A percentile compares a stretch with the other conserved stretches of the same genome.
phyloP scores from a whole-genome alignment of 345 rosid genomes.

The Raphanus raphanistrum region DNA sequence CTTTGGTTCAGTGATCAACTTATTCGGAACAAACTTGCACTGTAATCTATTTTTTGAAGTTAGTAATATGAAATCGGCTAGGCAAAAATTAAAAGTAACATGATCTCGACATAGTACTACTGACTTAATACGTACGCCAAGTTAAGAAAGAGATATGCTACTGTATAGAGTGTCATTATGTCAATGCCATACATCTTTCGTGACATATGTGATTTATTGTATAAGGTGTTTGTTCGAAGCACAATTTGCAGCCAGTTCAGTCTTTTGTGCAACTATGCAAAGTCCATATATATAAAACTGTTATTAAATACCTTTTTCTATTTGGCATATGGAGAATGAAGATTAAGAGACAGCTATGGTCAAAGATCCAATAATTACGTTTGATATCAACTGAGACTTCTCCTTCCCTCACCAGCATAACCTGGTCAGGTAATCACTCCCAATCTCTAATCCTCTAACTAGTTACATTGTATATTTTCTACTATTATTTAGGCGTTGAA shows the following conservation, averaged over 20 bases:
- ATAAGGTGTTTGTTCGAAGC: neutral
- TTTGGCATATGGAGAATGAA: neutral
- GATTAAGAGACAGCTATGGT: neutral
- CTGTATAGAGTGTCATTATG: neutral
- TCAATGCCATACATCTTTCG: neutral
- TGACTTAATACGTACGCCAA: neutral
- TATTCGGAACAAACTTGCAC: neutral
- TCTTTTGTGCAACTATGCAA: neutral
- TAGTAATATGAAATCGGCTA: neutral
- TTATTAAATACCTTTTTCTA: neutral
- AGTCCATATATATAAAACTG: neutral
- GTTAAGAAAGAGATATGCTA: neutral
- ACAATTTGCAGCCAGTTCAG: neutral
- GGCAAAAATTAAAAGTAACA: neutral
- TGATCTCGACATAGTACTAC: neutral
- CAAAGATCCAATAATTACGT: neutral
- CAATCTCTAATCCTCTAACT: neutral
- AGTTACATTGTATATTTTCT: neutral
- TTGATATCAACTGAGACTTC: neutral
- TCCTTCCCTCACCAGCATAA: neutral
- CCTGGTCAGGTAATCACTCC: neutral
- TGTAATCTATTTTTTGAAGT: neutral
- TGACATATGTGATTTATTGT: neutral
- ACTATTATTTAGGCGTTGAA: neutral
- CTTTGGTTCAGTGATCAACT: neutral